A percentile compares a stretch with the other conserved stretches of the same genome.
phyloP scores from a whole-genome alignment of 306 rosid genomes.

The Cajanus cajan region DNA sequence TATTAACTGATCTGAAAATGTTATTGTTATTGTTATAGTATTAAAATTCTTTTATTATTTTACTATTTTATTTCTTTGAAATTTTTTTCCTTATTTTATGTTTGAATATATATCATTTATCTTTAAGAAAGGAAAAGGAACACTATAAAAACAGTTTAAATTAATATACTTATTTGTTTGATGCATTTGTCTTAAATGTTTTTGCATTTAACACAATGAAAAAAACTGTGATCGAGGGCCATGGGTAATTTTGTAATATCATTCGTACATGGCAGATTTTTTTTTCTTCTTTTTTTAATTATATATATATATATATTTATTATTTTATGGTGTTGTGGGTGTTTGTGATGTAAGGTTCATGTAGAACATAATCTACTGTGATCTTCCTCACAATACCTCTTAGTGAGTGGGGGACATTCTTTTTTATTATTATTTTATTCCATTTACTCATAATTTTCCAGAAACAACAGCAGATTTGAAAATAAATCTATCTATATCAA shows the following conservation, averaged over 20 bases:
- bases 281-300: no score
- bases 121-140: background rate
- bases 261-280: constrained; percentile 26
- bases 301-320: no score
- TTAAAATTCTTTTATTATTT: background rate
- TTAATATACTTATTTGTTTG: background rate
- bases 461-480: no score
- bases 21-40: no score
- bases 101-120: no score
- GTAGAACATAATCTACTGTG: background rate
- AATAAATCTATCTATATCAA: background rate
- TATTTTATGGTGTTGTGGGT: no score
- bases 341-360: background rate
- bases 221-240: background rate
- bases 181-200: background rate
- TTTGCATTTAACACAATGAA: background rate
- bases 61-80: background rate
- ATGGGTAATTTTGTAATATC: constrained; percentile 43
- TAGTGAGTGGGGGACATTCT: no score
- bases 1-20: background rate
- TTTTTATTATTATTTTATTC: no score
- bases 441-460: no score
- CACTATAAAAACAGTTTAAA: background rate
- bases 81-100: background rate
- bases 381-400: background rate